phyloP scores from a whole-genome alignment of 345 rosid genomes.

The Gossypium anomalum region DNA sequence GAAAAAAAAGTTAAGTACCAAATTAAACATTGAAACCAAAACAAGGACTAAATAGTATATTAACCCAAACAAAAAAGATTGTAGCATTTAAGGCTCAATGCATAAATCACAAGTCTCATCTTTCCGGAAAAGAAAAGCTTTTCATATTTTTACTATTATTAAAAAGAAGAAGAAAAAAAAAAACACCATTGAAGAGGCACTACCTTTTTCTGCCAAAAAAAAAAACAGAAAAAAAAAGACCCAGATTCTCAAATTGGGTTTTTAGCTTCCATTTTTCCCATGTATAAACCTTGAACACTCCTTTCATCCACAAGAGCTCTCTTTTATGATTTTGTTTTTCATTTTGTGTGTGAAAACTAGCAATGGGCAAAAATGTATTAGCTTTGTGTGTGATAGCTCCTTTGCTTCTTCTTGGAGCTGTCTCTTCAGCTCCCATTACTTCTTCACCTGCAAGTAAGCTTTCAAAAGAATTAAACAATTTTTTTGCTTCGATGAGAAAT shows the following conservation, averaged over 20 bases:
- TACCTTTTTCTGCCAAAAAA: too few relatives aligned
- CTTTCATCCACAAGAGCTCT: slow-evolving; percentile 8
- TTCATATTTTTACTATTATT: too few relatives aligned
- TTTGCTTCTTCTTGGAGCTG: slow-evolving; percentile 47
- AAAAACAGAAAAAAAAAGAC: neutral
- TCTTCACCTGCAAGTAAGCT: slow-evolving; percentile 74
- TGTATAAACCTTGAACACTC: slow-evolving; percentile 21
- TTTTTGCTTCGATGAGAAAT: neutral
- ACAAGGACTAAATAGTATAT: too few relatives aligned
- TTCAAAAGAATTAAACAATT: neutral
- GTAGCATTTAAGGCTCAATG: neutral
- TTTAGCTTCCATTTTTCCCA: neutral
- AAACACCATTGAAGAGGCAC: too few relatives aligned
- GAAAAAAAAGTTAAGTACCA: too few relatives aligned
- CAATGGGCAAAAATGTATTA: slow-evolving; percentile 51
- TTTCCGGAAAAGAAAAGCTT: too few relatives aligned
- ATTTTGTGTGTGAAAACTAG: neutral
- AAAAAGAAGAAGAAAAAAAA: too few relatives aligned
- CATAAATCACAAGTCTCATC: neutral
- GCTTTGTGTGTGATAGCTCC: slow-evolving; percentile 33
- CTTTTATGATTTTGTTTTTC: slow-evolving; percentile 12
- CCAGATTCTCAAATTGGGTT: slow-evolving; percentile 23
- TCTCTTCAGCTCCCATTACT: slow-evolving; percentile 54
- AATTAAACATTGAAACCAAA: too few relatives aligned
- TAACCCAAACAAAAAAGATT: neutral